Conservation (phyloP, 2,329 filamentous ascomycete genomes). For the Cytospora schulzeri region DNA sequence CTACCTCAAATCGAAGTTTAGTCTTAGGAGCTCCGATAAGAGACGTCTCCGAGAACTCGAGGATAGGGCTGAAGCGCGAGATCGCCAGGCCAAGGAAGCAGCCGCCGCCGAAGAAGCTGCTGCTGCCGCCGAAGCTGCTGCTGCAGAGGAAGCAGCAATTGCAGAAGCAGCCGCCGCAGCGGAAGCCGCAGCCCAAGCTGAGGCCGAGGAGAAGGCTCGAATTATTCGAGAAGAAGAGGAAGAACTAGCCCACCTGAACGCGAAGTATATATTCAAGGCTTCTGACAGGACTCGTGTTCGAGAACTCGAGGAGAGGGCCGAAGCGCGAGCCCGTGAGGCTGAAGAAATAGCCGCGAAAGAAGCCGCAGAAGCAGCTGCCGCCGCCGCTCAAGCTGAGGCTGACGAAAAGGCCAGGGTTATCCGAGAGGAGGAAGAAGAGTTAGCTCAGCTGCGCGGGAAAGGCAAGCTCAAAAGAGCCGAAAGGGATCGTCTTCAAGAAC, state of each 20-base stretch:
- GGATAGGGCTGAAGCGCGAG: constrained; percentile 3
- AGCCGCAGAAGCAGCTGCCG: not conserved
- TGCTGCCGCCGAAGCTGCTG: constrained; percentile 23
- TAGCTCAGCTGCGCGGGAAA: constrained; percentile 14
- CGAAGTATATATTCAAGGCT: constrained; percentile 19
- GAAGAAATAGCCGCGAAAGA: not conserved
- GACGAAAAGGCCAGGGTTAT: constrained; percentile 15
- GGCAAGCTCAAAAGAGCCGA: constrained; percentile 21
- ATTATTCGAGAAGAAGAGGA: constrained; percentile 21
- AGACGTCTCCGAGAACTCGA: not conserved
- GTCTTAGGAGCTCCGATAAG: constrained; percentile 14
- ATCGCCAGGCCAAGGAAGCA: not conserved
- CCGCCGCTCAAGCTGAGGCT: constrained; percentile 27
- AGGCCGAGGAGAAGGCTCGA: constrained; percentile 15
- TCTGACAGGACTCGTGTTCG: not conserved
- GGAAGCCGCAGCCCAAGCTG: constrained; percentile 26
- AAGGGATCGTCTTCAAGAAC: too few relatives aligned
- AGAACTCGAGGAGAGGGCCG: not conserved
- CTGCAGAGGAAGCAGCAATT: not conserved
- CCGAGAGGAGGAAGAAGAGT: constrained; percentile 20
- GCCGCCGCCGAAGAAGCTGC: constrained; percentile 24
- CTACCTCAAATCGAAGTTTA: constrained; percentile 10
- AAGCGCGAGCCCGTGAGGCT: too few relatives aligned
- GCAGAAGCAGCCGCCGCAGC: not conserved
- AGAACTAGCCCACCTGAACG: constrained; percentile 15